Base-by-base conservation (phyloP, 768 basidiomycete species). In the Dentipellis fragilis region DNA sequence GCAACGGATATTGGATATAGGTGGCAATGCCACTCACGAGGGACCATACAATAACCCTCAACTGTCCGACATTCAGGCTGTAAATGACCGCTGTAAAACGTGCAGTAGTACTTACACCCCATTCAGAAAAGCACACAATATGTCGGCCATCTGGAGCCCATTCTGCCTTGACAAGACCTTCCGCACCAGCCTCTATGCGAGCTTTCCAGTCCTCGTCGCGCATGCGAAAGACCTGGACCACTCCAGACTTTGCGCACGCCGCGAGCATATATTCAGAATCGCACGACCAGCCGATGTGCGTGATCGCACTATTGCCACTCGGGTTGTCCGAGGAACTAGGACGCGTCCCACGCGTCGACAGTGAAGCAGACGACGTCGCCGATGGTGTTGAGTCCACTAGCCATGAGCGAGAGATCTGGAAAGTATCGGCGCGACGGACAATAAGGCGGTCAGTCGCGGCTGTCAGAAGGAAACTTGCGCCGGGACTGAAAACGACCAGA, bases 141-240 rank as follows among this genome's bases (percentile, higher is more conserved):
- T 81, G 83, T 38, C 88, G 77, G 14, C 91, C 91, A 65, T 87
- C 88, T 2, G 87, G 89, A 0, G 87, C 88, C 93, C 93, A 97
- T 64, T 94, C 90, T 16, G 86, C 89, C 65, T 82, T 89, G 17
- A 84, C 79, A 50, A 96, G 79, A 10, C 93, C 86, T 75, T 95
- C 93, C 22, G 83, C 77, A 23, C 89, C 90, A 7, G 85, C 77
- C 60, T 92, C 87, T 58, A 93, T 85, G 38, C 80, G 78, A 3
- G 87, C 85, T 50, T 71, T 77, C 87, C 91, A 89, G 7, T 77
- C 73, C 63, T 92, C 89, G 63, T 91, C 87, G 21, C 83, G 76
- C 61, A 95, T 73, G 58, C 87, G 89, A 69, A 85, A 85, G 39
- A 93, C 79, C 65, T 85, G 83, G 12, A 89, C 87, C 22, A 83